phyloP scores from a whole-genome alignment of 176 grass and related monocot genomes.

The Eragrostis nindensis region DNA sequence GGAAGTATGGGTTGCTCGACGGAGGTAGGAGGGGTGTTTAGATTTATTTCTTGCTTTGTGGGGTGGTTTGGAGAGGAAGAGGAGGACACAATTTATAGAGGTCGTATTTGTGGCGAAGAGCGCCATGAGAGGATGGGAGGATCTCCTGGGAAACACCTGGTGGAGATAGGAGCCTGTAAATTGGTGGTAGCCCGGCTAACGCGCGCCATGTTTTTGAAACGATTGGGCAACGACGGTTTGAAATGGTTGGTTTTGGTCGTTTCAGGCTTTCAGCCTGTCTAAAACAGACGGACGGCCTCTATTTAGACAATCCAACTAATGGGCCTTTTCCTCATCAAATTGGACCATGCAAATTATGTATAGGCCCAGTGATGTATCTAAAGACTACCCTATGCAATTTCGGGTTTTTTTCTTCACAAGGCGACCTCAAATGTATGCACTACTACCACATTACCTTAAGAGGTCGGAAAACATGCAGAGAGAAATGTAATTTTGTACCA shows the following conservation, averaged over 20 bases:
- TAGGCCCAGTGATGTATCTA: no score
- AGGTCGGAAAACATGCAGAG: not conserved
- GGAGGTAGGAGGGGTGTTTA: not conserved
- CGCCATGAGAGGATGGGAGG: not conserved
- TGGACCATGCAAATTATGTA: no score
- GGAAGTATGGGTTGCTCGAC: not conserved
- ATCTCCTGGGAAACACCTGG: not conserved
- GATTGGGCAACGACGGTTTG: no score
- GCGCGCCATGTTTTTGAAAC: slow-evolving; percentile 44
- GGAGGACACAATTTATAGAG: slow-evolving; percentile 24
- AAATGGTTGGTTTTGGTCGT: not conserved
- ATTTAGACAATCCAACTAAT: not conserved
- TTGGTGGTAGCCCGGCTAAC: slow-evolving; percentile 18
- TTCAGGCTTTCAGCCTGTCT: not conserved
- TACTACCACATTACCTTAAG: not conserved
- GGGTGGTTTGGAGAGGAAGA: slow-evolving; percentile 46
- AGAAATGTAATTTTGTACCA: not conserved
- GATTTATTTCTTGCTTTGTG: slow-evolving; percentile 41
- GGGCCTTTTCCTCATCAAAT: not conserved
- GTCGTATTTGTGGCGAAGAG: not conserved
- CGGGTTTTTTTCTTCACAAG: no score
- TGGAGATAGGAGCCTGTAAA: not conserved
- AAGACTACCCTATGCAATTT: no score
- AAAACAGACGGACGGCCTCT: not conserved
- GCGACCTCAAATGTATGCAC: no score